Evolutionary conservation across 2,329 filamentous ascomycete genomes (phyloP).

Genomic region (Blastomyces emzantsi): DNA sequence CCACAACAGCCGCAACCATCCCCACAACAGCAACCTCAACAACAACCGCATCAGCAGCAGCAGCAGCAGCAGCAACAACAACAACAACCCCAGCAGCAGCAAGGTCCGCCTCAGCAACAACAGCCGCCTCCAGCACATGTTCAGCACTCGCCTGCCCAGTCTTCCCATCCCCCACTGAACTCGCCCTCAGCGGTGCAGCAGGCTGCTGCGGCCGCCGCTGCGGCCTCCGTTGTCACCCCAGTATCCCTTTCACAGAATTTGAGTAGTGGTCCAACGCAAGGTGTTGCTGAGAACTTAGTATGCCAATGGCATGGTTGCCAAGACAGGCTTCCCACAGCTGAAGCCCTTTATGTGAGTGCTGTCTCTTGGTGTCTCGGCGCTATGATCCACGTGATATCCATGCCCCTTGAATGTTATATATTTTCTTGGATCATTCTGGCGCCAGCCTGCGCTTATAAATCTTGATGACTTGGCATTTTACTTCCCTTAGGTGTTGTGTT

Average conservation of each 20-base stretch:
- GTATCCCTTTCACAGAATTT: conserved; percentile 17
- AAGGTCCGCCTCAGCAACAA: background rate
- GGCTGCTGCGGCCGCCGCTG: conserved; percentile 29
- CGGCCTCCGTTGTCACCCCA: conserved; percentile 31
- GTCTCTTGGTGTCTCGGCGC: conserved; percentile 9
- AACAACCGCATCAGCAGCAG: conserved; percentile 14
- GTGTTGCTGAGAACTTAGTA: conserved; percentile 32
- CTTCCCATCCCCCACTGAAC: conserved; percentile 22
- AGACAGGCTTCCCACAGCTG: conserved; percentile 50
- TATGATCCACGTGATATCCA: conserved; percentile 9
- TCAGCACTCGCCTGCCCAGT: conserved; percentile 13
- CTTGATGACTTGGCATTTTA: background rate
- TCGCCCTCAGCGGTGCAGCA: conserved; percentile 28
- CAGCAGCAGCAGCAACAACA: conserved; percentile 13
- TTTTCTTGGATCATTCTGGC: background rate
- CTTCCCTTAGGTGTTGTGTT: background rate
- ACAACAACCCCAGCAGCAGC: conserved; percentile 12
- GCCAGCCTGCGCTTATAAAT: background rate
- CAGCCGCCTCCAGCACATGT: conserved; percentile 20
- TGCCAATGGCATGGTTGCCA: conserved; percentile 57
- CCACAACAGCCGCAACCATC: conserved; percentile 19
- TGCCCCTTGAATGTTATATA: background rate
- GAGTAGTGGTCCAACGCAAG: conserved; percentile 23
- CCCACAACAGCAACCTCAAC: conserved; percentile 16
- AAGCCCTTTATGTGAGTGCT: conserved; percentile 52